A percentile compares a stretch with the other conserved stretches of the same genome.
These are phyloP conservation scores for Cyberlindnera mycetangii DNA, from an alignment of 805 yeast genomes.

Conservation along the genomic window DNA sequence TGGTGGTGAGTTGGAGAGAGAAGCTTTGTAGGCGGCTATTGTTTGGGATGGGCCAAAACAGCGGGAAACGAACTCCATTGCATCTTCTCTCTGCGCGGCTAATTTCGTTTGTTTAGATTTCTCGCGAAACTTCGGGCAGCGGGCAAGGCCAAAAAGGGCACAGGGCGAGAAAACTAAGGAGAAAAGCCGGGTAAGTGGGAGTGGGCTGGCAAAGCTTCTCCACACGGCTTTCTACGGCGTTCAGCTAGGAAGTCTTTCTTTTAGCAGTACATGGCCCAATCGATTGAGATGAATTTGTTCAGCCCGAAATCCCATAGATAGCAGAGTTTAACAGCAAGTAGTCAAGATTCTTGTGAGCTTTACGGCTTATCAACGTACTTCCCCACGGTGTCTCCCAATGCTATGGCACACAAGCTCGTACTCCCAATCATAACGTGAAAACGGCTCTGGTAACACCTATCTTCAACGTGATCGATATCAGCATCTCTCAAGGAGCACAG, in stretches of 20 bases:
- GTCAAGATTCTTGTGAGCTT: neutral
- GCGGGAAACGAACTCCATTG: conserved; percentile 6
- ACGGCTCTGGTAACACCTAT: neutral
- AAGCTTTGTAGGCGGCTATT: neutral
- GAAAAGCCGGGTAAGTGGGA: too few relatives aligned
- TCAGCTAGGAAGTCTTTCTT: too few relatives aligned
- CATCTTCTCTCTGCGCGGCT: too few relatives aligned
- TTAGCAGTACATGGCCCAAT: too few relatives aligned
- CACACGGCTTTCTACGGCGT: too few relatives aligned
- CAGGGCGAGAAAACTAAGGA: too few relatives aligned
- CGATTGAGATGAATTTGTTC: too few relatives aligned
- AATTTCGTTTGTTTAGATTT: too few relatives aligned
- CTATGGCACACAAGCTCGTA: conserved; percentile 5
- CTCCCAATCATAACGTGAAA: conserved; percentile 3
- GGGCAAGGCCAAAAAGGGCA: too few relatives aligned
- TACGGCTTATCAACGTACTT: conserved; percentile 6
- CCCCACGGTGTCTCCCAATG: conserved; percentile 5
- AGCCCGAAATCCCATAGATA: too few relatives aligned
- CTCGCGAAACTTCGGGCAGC: too few relatives aligned
- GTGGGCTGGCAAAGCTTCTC: too few relatives aligned
- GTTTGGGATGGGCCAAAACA: neutral
- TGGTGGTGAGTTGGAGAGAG: neutral
- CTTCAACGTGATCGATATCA: neutral
- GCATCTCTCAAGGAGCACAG: neutral
- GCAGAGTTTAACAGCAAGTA: neutral